These are phyloP conservation scores for Lasiosphaeria ovina DNA, from an alignment of 495 filamentous ascomycete species.

Conservation along the genomic window DNA sequence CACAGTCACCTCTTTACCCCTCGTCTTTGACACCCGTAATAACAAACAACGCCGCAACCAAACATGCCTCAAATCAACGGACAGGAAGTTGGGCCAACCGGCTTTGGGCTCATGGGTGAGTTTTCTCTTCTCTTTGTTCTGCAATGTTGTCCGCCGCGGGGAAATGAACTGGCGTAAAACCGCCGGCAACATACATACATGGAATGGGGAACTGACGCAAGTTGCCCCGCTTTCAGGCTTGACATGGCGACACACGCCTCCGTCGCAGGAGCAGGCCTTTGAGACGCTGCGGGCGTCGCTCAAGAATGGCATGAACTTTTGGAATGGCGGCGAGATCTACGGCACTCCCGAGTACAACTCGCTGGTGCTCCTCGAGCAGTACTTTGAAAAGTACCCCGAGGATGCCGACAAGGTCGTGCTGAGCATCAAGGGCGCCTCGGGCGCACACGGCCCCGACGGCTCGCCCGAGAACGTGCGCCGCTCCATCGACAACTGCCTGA, in stretches of 20 bases:
- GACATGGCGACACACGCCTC: conserved; percentile 66
- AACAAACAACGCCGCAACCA: neutral
- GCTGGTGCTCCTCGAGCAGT: conserved; percentile 60
- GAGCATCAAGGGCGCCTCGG: conserved; percentile 59
- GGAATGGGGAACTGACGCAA: neutral
- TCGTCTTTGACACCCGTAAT: neutral
- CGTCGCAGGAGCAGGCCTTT: conserved; percentile 61
- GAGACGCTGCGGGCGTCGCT: conserved; percentile 66
- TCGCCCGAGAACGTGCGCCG: conserved; percentile 60
- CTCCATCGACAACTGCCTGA: conserved; percentile 66
- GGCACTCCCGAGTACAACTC: conserved; percentile 67
- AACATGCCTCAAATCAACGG: conserved; percentile 51
- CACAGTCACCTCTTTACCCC: neutral
- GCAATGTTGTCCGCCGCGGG: too few species aligned
- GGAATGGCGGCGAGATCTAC: conserved; percentile 83
- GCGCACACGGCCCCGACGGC: conserved; percentile 49
- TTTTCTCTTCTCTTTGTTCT: neutral
- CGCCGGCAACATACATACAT: too few species aligned
- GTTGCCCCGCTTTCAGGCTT: conserved; percentile 51
- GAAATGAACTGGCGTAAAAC: too few species aligned
- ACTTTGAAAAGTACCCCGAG: conserved; percentile 67
- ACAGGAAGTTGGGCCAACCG: conserved; percentile 53
- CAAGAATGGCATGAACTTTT: conserved; percentile 64
- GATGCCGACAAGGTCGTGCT: conserved; percentile 66
- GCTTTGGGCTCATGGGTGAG: conserved; percentile 58